Evolutionary conservation across 371 early-diverging fungal species (phyloP), one percentile per base, ranked within the genome.

Genomic region (Haplosporangium sp.): DNA sequence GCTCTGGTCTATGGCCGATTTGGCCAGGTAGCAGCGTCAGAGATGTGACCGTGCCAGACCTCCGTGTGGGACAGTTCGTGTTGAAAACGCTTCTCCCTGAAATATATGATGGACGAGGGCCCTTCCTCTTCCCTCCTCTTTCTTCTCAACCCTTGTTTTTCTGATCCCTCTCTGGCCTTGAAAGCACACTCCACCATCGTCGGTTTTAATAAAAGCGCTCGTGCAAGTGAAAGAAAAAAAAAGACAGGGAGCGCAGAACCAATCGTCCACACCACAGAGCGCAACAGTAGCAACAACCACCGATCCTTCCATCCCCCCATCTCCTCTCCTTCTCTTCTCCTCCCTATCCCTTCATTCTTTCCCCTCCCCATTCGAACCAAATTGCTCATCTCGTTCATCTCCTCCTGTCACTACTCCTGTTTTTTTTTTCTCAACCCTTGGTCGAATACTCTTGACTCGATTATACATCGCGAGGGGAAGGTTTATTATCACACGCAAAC

Each of bases 401-500:
- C 38, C 48, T 21, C 20, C 42, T 20, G 38, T 18, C 40, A 11
- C 46, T 56, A 16, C 12, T 50, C 46, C 48, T 21, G 48, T 18
- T 6, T 59, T 59, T 36, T 40, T 52, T 10, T 54, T 38, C 21
- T 50, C 8, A 23, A 46, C 48, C 21, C 54, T 16, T 14, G 13
- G 37, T 57, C 59, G 11, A n/a, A 36, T 20, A 11, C 59, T 48
- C 51, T 55, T 55, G 55, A 51, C 50, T 50, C 59, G 36, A 7
- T 16, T 56, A 21, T 67, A 55, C 68, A 23, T 43, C 54, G 20
- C 45, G 18, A 21, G 18, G 6, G 64, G 74, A 74, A 68, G 74
- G 74, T 74, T 74, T 59, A 68, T 74, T 67, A 63, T 74, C 68
- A 68, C 64, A 37, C 59, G 20, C 9, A 8, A 9, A 42, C 36